These are phyloP conservation scores for Aureobasidium sp. DNA, from an alignment of 2,329 filamentous ascomycete species.

Conservation along the genomic window DNA sequence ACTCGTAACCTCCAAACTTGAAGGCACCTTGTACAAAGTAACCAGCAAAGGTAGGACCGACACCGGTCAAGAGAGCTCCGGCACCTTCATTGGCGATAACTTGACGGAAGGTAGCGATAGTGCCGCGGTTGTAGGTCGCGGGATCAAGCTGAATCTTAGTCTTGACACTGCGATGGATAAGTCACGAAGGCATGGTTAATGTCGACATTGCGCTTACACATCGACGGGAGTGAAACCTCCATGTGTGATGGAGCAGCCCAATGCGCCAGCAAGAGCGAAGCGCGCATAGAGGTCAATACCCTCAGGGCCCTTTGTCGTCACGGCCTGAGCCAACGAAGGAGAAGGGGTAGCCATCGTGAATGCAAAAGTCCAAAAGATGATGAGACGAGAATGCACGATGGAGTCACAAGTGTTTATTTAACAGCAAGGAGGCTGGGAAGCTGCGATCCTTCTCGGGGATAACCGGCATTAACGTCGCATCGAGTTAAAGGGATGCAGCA, in stretches of 20 bases:
- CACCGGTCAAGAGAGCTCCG: conserved; percentile 75
- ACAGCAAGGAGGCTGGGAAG: conserved; percentile 1
- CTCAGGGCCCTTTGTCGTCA: conserved; percentile 45
- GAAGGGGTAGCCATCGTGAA: conserved; percentile 33
- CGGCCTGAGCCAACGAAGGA: conserved; percentile 39
- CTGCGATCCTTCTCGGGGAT: neutral
- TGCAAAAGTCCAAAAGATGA: conserved; percentile 22
- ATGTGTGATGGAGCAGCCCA: conserved; percentile 98
- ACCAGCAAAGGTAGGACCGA: conserved; percentile 76
- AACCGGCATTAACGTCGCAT: neutral
- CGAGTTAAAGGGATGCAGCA: neutral
- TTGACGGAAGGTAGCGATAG: conserved; percentile 80
- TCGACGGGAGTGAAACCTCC: conserved; percentile 94
- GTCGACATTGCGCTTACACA: conserved; percentile 61
- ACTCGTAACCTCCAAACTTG: conserved; percentile 92
- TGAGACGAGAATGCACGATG: neutral
- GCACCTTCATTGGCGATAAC: conserved; percentile 78
- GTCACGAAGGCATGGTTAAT: neutral
- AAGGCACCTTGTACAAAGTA: conserved; percentile 92
- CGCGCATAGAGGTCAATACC: conserved; percentile 77
- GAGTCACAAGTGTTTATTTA: neutral
- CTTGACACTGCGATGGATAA: conserved; percentile 61
- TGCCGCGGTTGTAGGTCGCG: conserved; percentile 75
- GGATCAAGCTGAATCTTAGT: conserved; percentile 92
- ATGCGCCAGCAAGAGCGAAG: conserved; percentile 92